Base-by-base conservation (phyloP, 164 flowering plant species). In the Magnolia kwangsiensis region DNA sequence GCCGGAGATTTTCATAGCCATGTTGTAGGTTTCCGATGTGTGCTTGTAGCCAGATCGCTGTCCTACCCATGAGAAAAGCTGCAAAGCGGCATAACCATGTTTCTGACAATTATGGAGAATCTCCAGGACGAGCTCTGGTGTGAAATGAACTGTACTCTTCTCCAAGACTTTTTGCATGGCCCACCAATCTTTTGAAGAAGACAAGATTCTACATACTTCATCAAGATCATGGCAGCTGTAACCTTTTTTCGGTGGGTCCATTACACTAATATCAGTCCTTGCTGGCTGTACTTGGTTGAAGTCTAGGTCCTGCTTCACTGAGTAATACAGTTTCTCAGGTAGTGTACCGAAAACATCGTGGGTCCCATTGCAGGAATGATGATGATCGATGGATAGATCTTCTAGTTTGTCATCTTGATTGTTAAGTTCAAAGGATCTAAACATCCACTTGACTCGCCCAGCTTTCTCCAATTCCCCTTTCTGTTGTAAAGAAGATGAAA, bases 1-100 rank as follows among this genome's bases (percentile, higher is more conserved):
- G 31, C 98, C 98, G 9, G 97, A 75, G 20, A 92, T 76, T 80
- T 93, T 93, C 63, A 95, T 91, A 16, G 90, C 97, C 89, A 86
- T 86, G 86, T 95, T 90, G 83, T 91, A 93, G 29, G 93, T 83
- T 69, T 88, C 90, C 37, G 93, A 70, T 23, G 82, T 88, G 84
- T 91, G 94, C 19, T 49, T 72, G 82, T 88, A 92, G 71, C 87
- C 90, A 78, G 74, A 51, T 77, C 73, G 88, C 78, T 83, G 85
- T 50, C 85, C 88, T 8, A 93, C 87, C 97, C 98, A 95, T 19
- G 92, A 76, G 82, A 95, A 95, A 77, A 95, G 92, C 14, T 70
- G 78, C 31, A 91, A 79, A 16, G 89, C 90, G 8, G 84, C 83
- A 70, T 76, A 71, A 45, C 91, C 91, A 71, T 86, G 79, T 59